Evolutionary conservation across 176 grass and related monocot genomes (phyloP).

Genomic region (Triticum dicoccoides): DNA sequence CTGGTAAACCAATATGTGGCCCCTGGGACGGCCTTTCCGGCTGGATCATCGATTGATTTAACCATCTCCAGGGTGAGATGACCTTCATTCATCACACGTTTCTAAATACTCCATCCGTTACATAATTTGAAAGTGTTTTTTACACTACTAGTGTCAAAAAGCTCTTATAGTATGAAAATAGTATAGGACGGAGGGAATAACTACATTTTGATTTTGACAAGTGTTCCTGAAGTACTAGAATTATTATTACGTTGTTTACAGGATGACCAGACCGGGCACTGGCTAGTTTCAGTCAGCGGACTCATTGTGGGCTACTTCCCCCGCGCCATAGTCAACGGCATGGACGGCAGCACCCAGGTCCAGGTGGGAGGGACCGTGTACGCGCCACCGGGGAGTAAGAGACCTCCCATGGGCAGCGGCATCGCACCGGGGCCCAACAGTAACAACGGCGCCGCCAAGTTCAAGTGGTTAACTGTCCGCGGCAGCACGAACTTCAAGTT

Average conservation of each 20-base stretch:
- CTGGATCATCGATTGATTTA: not conserved
- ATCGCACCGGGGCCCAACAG: not conserved
- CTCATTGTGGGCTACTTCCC: conserved; percentile 9
- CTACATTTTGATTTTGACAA: not conserved
- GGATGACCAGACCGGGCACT: not conserved
- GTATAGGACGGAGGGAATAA: too few species aligned
- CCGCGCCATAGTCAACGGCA: not conserved
- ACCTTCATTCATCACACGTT: not conserved
- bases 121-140: too few species aligned
- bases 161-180: too few species aligned
- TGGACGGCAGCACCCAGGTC: not conserved
- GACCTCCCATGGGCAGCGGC: conserved; percentile 18
- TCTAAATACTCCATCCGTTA: not conserved
- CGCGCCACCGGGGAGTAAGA: not conserved
- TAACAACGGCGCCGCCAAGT: not conserved
- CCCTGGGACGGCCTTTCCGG: conserved; percentile 2
- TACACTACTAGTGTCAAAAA: too few species aligned
- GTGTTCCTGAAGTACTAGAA: not conserved
- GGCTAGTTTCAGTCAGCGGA: not conserved
- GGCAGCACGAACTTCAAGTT: not conserved
- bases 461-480: not conserved
- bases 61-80: not conserved
- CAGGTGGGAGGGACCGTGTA: conserved; percentile 22
- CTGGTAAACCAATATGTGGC: not conserved
- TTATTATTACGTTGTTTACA: not conserved